These are phyloP conservation scores for Camelina sativa DNA, from an alignment of 345 rosid species.

Conservation along the genomic window DNA sequence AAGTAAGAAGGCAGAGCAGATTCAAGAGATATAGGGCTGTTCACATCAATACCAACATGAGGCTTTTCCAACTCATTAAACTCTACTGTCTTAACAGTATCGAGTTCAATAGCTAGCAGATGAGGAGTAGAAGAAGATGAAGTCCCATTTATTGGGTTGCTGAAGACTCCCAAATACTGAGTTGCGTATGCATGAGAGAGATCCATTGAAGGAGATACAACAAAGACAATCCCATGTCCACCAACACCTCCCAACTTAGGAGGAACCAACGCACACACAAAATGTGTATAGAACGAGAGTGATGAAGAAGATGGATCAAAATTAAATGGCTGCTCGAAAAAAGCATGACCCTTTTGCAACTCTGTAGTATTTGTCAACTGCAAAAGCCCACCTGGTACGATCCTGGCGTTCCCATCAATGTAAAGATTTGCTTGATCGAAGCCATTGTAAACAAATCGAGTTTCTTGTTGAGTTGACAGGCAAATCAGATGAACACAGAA, in stretches of 20 bases:
- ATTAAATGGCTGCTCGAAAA: constrained; percentile 46
- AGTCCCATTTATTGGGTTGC: constrained; percentile 26
- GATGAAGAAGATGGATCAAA: constrained; percentile 38
- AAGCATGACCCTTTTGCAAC: constrained; percentile 49
- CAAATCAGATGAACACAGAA: constrained; percentile 15
- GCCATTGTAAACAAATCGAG: constrained; percentile 50
- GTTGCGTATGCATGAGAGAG: constrained; percentile 13
- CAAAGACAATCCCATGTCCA: constrained; percentile 52
- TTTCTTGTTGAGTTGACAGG: constrained; percentile 33
- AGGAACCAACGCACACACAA: constrained; percentile 50
- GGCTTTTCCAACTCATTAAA: constrained; percentile 40
- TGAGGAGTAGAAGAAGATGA: constrained; percentile 45
- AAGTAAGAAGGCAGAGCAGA: constrained; percentile 23
- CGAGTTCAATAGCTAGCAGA: constrained; percentile 63
- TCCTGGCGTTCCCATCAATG: constrained; percentile 38
- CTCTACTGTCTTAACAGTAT: constrained; percentile 47
- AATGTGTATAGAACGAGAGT: constrained; percentile 43
- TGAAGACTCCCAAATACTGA: constrained; percentile 56
- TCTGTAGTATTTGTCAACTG: constrained; percentile 55
- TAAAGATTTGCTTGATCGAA: constrained; percentile 43
- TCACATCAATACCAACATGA: constrained; percentile 57
- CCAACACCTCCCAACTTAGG: constrained; percentile 18
- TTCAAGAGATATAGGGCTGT: constrained; percentile 22
- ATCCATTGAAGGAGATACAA: constrained; percentile 45
- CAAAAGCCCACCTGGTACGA: constrained; percentile 51